These are phyloP conservation scores for Fraxinus floribunda DNA, from an alignment of 305 asterid species.

Conservation along the genomic window DNA sequence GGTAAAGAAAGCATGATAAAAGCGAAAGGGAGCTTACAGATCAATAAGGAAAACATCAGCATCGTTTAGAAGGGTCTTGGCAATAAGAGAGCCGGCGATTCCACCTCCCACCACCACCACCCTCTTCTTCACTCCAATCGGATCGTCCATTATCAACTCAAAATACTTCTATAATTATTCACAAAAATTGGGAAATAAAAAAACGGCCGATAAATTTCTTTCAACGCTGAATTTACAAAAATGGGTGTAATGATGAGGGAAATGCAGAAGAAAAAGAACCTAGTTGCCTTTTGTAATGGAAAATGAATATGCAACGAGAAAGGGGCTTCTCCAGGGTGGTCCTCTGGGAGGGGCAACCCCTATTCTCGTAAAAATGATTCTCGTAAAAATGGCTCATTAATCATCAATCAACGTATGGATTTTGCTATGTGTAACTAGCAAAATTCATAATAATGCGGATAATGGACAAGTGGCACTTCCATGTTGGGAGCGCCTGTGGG, in stretches of 20 bases:
- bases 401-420: background rate
- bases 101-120: slow-evolving; percentile 92
- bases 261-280: background rate
- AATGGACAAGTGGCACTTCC: too few relatives aligned
- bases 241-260: background rate
- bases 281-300: slow-evolving; percentile 9
- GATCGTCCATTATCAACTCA: slow-evolving; percentile 33
- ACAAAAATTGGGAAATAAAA: background rate
- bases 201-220: background rate
- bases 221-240: background rate
- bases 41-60: slow-evolving; percentile 63
- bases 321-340: background rate
- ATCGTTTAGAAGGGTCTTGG: slow-evolving; percentile 59
- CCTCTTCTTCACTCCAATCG: slow-evolving; percentile 43
- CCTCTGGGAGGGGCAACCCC: background rate
- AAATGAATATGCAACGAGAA: background rate
- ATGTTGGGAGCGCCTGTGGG: too few relatives aligned
- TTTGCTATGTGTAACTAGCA: too few relatives aligned
- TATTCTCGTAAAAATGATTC: background rate
- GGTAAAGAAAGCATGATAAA: background rate
- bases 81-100: slow-evolving; percentile 63
- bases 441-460: too few relatives aligned
- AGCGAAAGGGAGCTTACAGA: slow-evolving; percentile 28
- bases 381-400: background rate
- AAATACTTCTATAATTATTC: background rate